phyloP scores from a whole-genome alignment of 2,329 filamentous ascomycete species.

The Monosporascus sp. region DNA sequence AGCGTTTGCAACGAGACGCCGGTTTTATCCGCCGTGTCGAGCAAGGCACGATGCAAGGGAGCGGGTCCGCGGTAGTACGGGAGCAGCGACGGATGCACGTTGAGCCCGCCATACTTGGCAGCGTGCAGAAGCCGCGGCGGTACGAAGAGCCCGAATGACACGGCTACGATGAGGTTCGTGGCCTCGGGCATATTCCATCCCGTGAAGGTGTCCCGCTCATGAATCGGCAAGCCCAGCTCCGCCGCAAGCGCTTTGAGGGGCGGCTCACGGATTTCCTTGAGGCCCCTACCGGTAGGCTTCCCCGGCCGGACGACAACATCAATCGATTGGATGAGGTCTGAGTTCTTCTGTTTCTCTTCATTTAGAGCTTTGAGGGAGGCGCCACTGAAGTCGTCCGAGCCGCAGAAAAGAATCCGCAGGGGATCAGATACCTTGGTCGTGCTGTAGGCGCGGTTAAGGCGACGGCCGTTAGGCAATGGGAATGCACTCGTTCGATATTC shows the following conservation, averaged over 20 bases:
- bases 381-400: slow-evolving; percentile 86
- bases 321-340: slow-evolving; percentile 62
- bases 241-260: slow-evolving; percentile 65
- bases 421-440: slow-evolving; percentile 42
- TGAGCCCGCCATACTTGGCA: slow-evolving; percentile 79
- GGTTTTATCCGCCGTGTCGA: slow-evolving; percentile 53
- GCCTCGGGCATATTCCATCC: slow-evolving; percentile 63
- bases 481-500: no score
- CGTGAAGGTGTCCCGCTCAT: slow-evolving; percentile 77
- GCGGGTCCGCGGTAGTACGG: slow-evolving; percentile 83
- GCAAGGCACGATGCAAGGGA: slow-evolving; percentile 78
- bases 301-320: slow-evolving; percentile 79
- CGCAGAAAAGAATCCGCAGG: slow-evolving; percentile 85
- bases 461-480: no score
- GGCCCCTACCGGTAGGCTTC: slow-evolving; percentile 70
- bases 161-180: slow-evolving; percentile 79
- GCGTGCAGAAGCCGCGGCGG: slow-evolving; percentile 66
- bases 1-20: slow-evolving; percentile 87
- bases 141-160: slow-evolving; percentile 90
- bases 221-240: slow-evolving; percentile 58
- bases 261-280: slow-evolving; percentile 62
- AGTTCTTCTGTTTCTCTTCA: slow-evolving; percentile 47
- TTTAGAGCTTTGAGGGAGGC: slow-evolving; percentile 66
- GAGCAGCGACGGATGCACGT: slow-evolving; percentile 87
- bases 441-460: neutral